Evolutionary conservation across 192 early-diverging fungal species (phyloP).

Genomic region (Entomortierella chlamydospora): DNA sequence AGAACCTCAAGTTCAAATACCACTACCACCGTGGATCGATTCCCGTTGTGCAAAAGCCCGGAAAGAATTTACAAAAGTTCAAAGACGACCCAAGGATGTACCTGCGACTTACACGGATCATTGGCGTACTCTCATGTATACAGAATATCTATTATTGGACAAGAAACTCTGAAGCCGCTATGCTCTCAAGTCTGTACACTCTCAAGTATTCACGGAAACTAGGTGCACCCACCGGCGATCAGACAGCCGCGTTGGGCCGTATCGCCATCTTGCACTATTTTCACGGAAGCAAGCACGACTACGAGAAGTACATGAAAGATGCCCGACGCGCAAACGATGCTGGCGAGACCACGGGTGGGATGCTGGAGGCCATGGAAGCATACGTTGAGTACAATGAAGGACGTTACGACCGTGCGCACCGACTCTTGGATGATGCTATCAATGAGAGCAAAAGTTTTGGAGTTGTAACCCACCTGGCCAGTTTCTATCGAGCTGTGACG

Average conservation of each 20-base stretch:
- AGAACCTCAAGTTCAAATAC: conserved; percentile 25
- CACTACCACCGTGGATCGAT: conserved; percentile 7
- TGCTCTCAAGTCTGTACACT: conserved; percentile 30
- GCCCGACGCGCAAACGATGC: conserved; percentile 30
- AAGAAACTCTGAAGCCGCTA: conserved; percentile 14
- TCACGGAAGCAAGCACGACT: conserved; percentile 49
- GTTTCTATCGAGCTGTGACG: conserved; percentile 58
- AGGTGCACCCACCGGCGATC: conserved; percentile 27
- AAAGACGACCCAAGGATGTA: conserved; percentile 22
- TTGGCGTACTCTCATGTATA: conserved; percentile 28
- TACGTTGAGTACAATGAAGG: conserved; percentile 58
- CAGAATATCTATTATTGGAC: conserved; percentile 44
- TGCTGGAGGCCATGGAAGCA: conserved; percentile 49
- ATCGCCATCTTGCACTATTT: conserved; percentile 55
- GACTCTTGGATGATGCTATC: conserved; percentile 51
- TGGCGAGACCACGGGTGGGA: conserved; percentile 44
- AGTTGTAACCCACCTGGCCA: conserved; percentile 53
- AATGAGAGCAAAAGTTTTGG: conserved; percentile 52
- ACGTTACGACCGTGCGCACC: conserved; percentile 37
- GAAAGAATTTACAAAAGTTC: conserved; percentile 3
- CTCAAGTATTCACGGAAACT: conserved; percentile 21
- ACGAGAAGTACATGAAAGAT: conserved; percentile 50
- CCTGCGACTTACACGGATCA: conserved; percentile 12
- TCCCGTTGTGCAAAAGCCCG: not conserved
- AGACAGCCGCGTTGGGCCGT: conserved; percentile 53